Evolutionary conservation across 2,329 filamentous ascomycete genomes (phyloP).

Genomic region (Aspergillus unguis): DNA sequence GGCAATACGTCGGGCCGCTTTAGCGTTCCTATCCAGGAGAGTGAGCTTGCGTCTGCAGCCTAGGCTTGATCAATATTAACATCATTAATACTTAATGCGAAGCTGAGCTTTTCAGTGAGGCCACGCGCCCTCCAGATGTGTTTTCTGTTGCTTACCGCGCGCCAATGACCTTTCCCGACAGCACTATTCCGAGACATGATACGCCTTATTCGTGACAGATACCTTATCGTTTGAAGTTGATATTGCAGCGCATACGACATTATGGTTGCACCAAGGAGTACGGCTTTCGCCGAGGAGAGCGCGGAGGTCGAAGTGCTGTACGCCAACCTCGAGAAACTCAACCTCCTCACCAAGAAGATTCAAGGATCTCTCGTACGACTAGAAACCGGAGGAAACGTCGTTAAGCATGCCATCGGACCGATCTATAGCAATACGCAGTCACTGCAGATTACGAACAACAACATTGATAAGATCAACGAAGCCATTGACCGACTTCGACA

Average conservation of each 20-base stretch:
- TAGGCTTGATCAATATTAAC: too few relatives aligned
- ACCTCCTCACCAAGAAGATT: conserved; percentile 91
- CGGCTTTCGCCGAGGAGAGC: conserved; percentile 62
- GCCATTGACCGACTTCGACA: conserved; percentile 86
- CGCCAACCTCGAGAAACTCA: conserved; percentile 82
- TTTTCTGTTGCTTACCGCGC: background rate
- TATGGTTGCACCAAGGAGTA: conserved; percentile 57
- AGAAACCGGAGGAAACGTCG: conserved; percentile 83
- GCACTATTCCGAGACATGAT: conserved; percentile 12
- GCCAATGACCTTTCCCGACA: background rate
- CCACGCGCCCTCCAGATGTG: conserved; percentile 22
- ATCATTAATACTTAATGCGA: conserved; percentile 2
- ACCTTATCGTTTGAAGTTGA: conserved; percentile 7
- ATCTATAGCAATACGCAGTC: conserved; percentile 89
- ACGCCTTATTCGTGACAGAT: conserved; percentile 1
- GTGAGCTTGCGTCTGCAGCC: too few relatives aligned
- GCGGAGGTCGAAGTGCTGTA: conserved; percentile 65
- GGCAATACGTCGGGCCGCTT: conserved; percentile 19
- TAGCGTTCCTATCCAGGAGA: too few relatives aligned
- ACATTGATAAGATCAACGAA: conserved; percentile 80
- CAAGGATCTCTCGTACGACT: conserved; percentile 79
- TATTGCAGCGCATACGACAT: background rate
- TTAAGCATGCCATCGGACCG: conserved; percentile 86
- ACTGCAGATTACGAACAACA: conserved; percentile 81
- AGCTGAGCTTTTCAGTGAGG: conserved; percentile 16